Conservation (phyloP, 257 asterid species). For the Solanum microdontum region DNA sequence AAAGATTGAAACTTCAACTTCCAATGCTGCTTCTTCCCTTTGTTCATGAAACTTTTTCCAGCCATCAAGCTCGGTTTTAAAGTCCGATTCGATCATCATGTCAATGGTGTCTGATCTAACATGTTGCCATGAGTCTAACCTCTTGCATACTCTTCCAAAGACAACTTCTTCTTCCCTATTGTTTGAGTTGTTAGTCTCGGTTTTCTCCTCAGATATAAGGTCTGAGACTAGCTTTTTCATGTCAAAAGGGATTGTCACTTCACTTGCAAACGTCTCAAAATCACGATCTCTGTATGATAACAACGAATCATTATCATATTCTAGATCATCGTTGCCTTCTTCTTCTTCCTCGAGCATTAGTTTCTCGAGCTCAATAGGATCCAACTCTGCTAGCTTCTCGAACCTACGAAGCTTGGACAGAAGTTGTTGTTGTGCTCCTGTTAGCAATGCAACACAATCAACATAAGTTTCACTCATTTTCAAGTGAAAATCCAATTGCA, state of each 20-base stretch:
- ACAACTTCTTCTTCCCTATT: slow-evolving; percentile 14
- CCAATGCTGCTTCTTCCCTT: slow-evolving; percentile 21
- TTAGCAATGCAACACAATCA: not conserved
- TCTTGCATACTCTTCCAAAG: slow-evolving; percentile 26
- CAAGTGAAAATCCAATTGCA: not conserved
- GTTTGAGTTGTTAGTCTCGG: slow-evolving; percentile 4
- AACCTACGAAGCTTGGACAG: slow-evolving; percentile 60
- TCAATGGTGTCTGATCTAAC: slow-evolving; percentile 35
- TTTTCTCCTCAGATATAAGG: slow-evolving; percentile 37
- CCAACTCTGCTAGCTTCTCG: slow-evolving; percentile 65
- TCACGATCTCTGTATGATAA: slow-evolving; percentile 5
- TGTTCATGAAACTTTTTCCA: slow-evolving; percentile 32
- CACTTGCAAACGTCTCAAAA: slow-evolving; percentile 12
- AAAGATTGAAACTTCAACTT: slow-evolving; percentile 31
- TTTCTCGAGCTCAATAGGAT: slow-evolving; percentile 75
- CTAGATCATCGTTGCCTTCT: slow-evolving; percentile 1
- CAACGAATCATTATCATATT: slow-evolving; percentile 6
- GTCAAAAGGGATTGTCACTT: slow-evolving; percentile 27
- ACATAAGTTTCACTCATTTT: not conserved
- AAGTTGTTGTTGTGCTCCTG: slow-evolving; percentile 78
- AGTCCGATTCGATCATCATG: slow-evolving; percentile 45
- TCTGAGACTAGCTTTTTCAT: slow-evolving; percentile 52
- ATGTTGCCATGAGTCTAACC: slow-evolving; percentile 32
- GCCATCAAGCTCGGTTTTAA: slow-evolving; percentile 17
- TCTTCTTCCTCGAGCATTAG: slow-evolving; percentile 40